Conservation (phyloP, 2,329 filamentous ascomycete species). For the Ophiostoma tasmaniense region DNA sequence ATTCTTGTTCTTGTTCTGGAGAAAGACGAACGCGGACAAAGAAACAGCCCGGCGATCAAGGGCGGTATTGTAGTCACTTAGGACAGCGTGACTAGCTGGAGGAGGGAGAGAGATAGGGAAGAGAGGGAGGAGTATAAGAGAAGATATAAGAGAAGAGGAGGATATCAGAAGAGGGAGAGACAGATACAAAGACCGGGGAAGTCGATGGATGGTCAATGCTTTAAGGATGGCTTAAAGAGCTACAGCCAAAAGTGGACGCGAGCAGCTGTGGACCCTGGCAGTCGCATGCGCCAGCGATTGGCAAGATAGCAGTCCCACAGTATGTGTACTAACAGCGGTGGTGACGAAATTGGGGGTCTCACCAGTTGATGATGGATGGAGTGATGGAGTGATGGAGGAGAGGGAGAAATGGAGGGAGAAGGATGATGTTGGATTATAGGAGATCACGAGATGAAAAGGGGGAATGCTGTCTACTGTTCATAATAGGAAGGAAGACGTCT, state of each 20-base stretch:
- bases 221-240: too few relatives aligned
- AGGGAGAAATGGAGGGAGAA: neutral
- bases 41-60: neutral
- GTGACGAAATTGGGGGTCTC: neutral
- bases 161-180: neutral
- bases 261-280: slow-evolving; percentile 1
- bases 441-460: neutral
- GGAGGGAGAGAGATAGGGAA: neutral
- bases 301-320: neutral
- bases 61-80: neutral
- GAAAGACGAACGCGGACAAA: neutral
- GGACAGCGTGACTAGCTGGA: neutral
- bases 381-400: neutral
- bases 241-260: neutral
- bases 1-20: too few relatives aligned
- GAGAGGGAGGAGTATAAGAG: neutral
- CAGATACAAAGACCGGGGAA: neutral
- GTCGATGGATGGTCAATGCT: neutral
- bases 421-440: neutral
- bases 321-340: neutral
- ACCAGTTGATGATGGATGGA: neutral
- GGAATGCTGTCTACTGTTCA: neutral
- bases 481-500: neutral
- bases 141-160: neutral
- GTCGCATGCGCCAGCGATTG: neutral